Conservation (phyloP, 345 rosid genomes). For the Fremontodendron californicum region DNA sequence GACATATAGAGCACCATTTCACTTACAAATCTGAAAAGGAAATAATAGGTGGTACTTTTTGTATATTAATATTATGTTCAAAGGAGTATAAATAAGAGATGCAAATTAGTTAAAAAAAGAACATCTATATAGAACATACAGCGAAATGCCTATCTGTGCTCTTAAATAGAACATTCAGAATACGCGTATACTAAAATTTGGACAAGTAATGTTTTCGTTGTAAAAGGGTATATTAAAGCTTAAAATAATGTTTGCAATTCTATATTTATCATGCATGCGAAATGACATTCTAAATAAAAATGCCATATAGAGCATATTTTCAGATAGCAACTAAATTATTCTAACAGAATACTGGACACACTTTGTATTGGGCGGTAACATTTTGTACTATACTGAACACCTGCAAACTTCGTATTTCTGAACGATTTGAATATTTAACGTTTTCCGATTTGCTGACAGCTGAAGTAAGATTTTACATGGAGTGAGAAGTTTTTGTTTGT, state of each 20-base stretch:
- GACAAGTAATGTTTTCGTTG: not conserved
- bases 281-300: no score
- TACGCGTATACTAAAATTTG: not conserved
- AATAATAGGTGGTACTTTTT: not conserved
- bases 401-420: not conserved
- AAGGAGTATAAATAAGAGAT: not conserved
- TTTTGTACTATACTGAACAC: not conserved
- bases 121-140: not conserved
- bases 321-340: not conserved
- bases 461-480: not conserved
- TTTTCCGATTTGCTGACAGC: not conserved
- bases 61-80: not conserved
- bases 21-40: not conserved
- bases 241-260: not conserved
- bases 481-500: constrained; percentile 9
- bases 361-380: not conserved
- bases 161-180: not conserved
- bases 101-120: not conserved
- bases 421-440: not conserved
- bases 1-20: not conserved
- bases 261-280: not conserved
- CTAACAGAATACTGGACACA: not conserved
- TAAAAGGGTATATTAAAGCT: not conserved
- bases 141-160: not conserved
- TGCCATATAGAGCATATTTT: not conserved